Evolutionary conservation across 192 early-diverging fungal species (phyloP).

Genomic region (Linnemannia schmuckeri): DNA sequence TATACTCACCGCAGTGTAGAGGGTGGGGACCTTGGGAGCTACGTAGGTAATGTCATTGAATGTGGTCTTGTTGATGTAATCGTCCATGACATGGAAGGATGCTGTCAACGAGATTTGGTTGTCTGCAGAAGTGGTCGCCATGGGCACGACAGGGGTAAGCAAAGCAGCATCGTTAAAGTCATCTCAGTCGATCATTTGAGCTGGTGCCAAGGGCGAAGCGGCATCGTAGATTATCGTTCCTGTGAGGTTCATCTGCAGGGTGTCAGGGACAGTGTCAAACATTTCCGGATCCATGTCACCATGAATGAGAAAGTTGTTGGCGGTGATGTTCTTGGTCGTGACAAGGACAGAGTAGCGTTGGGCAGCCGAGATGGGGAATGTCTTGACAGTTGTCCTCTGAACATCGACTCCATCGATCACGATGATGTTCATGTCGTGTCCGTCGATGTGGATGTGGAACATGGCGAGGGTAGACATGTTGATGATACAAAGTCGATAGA

Average conservation of each 20-base stretch:
- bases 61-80: conserved; percentile 79
- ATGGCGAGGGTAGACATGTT: conserved; percentile 76
- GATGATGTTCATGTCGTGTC: conserved; percentile 80
- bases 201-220: conserved; percentile 21
- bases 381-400: conserved; percentile 49
- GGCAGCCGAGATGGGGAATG: conserved; percentile 63
- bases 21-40: conserved; percentile 68
- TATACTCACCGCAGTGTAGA: conserved; percentile 68
- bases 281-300: conserved; percentile 80
- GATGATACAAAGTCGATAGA: conserved; percentile 83
- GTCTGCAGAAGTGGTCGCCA: conserved; percentile 62
- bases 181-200: conserved; percentile 52
- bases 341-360: conserved; percentile 79
- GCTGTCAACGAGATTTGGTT: conserved; percentile 64
- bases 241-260: conserved; percentile 70
- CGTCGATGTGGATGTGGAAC: conserved; percentile 81
- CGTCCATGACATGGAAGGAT: conserved; percentile 68
- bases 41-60: conserved; percentile 80
- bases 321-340: conserved; percentile 66
- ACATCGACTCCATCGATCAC: conserved; percentile 77
- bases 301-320: conserved; percentile 76
- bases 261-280: conserved; percentile 73
- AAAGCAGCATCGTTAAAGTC: conserved; percentile 63
- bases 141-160: conserved; percentile 57
- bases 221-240: conserved; percentile 64